Evolutionary conservation across 1,139 yeast species (phyloP), one percentile per base, ranked within the genome.

Genomic region (Keqinozyma sinolaborantium): DNA sequence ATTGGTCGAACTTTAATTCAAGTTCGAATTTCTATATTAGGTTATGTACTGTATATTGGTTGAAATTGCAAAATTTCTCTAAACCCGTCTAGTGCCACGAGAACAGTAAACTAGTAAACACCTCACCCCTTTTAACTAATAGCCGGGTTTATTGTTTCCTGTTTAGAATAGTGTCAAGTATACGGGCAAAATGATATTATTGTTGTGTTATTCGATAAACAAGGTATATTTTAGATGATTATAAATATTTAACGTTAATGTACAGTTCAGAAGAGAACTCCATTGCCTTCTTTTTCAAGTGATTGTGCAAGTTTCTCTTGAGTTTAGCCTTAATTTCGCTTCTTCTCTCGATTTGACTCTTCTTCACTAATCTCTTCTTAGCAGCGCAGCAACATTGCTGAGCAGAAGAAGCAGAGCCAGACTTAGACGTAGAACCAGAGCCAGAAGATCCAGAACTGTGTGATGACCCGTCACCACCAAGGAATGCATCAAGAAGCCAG

Each of bases 381-480:
- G 21, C 10, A 7, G 21, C 21, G 10, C 21, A 18, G 10, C 21
- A 18, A 10, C 21, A 18, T 10, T 7, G 21, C 10, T 18, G 7
- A 26, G 40, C 35, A 12, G 29, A 25, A n/a, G n/a, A n/a, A n/a
- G n/a, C n/a, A n/a, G 48, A 33, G 21, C 39, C 35, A 14, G 40
- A 23, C 7, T 41, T 35, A 23, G 32, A 35, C 18, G 40, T 33
- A 18, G 36, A 32, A 33, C 32, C 20, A 29, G 35, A 12, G 5
- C 37, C 29, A 14, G 41, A 29, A 5, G 36, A 26, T 1, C 33
- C 18, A 12, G 26, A 32, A 13, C 33, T 34, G 20, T 41, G 45
- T 37, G 41, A 42, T 32, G 47, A 43, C 41, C 47, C 47, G 44
- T 40, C 47, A 43, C 43, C 48, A 38, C 43, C 49, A 33, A 45